Evolutionary conservation across 495 filamentous ascomycete genomes (phyloP).

Genomic region (Aspergillus affinis): DNA sequence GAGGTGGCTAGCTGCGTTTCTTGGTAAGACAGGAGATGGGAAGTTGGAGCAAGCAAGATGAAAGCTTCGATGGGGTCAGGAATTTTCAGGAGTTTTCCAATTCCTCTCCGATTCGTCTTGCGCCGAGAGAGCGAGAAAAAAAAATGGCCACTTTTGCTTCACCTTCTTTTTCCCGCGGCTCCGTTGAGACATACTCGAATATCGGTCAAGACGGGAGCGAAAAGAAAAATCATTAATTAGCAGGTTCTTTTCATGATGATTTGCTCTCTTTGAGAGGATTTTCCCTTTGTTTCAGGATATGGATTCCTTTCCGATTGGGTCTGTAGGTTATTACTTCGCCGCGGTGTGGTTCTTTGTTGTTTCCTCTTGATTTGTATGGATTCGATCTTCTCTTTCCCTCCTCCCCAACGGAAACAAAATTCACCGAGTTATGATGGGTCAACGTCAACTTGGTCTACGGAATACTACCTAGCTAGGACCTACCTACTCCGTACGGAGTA

Average conservation of each 20-base stretch:
- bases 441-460: background rate
- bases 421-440: background rate
- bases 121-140: background rate
- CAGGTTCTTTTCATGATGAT: background rate
- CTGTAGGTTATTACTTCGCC: background rate
- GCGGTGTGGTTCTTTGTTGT: slow-evolving; percentile 11
- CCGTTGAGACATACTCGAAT: background rate
- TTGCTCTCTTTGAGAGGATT: background rate
- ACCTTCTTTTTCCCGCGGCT: background rate
- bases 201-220: background rate
- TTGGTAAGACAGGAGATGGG: background rate
- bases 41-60: background rate
- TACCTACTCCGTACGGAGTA: too few relatives aligned
- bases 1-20: slow-evolving; percentile 4
- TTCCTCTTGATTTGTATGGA: slow-evolving; percentile 11
- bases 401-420: background rate
- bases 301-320: slow-evolving; percentile 1
- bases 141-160: background rate
- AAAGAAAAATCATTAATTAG: background rate
- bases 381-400: background rate
- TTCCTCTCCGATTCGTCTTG: background rate
- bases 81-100: too few relatives aligned
- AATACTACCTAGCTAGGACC: too few relatives aligned
- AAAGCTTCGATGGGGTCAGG: background rate
- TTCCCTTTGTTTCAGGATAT: background rate